Base-by-base conservation (phyloP, 345 rosid genomes). In the Pelargonium nanum region DNA sequence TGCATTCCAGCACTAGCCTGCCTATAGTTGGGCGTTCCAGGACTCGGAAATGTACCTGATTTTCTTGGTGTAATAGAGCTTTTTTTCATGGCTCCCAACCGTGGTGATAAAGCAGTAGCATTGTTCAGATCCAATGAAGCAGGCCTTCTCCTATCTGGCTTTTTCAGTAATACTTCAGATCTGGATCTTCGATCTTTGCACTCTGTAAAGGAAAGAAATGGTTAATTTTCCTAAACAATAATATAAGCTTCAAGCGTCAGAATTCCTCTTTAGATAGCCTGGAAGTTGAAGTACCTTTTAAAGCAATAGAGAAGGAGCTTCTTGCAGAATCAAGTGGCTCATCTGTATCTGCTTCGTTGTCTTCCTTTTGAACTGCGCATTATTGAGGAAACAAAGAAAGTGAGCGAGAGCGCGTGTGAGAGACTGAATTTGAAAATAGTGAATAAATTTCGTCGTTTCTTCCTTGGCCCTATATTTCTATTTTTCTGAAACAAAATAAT, bases 301-400 rank as follows among this genome's bases (percentile, higher is more conserved):
- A 80, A 64, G 96, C 90, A 53, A 81, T 72, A 75, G 97, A 87
- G 70, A 89, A 89, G 32, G 97, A 89, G 74, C 76, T 89, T 64
- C 97, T 85, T 10, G 91, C 94, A 52, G 97, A 87, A 72, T 83
- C 91, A 30, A 72, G 58, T 20, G 74, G 57, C 57, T 40, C 88
- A 48, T 82, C 86, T 53, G 60, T 32, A 7, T 57, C 66, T 7
- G 74, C 71, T 32, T 62, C 79, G 53, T 50, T 76, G 77, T 82
- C 83, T 40, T 78, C 82, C 72, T 67, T 78, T 74, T 72, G 80
- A 73, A 73, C 92, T 75, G 82, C 77, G 26, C 67, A 58, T 54
- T 60, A 65, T 66, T 20, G 72, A 78, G 70, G 63, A 65, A 34
- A 61, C 62, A 61, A 64, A 64, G 48, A 30, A 71, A 57, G 61